Evolutionary conservation across 2,329 filamentous ascomycete genomes (phyloP).

Genomic region (Pseudofabraea citricarpa): DNA sequence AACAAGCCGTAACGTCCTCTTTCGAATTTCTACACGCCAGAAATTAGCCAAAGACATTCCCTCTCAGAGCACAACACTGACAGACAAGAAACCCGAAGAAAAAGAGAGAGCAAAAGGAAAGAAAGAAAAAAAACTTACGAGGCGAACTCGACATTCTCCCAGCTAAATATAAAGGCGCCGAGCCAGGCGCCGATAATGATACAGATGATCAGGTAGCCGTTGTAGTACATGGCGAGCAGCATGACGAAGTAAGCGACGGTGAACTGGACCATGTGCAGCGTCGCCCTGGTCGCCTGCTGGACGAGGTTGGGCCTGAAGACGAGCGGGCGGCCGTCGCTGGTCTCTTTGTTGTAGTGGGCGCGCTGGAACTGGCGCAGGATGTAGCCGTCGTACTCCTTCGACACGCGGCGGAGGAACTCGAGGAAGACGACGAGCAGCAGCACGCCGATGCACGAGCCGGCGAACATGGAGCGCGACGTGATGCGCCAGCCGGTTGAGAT

Average conservation of each 20-base stretch:
- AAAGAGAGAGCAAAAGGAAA: too few species aligned
- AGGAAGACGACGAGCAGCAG: conserved; percentile 68
- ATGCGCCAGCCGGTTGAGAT: conserved; percentile 66
- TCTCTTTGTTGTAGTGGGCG: conserved; percentile 19
- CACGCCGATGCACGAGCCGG: conserved; percentile 74
- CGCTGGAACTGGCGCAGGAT: conserved; percentile 49
- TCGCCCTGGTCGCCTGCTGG: conserved; percentile 63
- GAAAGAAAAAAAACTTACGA: too few species aligned
- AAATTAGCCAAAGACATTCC: too few species aligned
- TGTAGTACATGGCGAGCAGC: conserved; percentile 61
- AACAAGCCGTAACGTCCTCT: conserved; percentile 19
- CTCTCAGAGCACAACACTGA: too few species aligned
- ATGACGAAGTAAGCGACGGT: conserved; percentile 76
- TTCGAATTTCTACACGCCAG: conserved; percentile 10
- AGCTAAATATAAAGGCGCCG: conserved; percentile 69
- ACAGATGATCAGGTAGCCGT: conserved; percentile 73
- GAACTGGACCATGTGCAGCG: conserved; percentile 68
- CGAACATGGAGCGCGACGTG: conserved; percentile 66
- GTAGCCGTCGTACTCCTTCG: conserved; percentile 68
- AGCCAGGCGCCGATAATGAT: conserved; percentile 74
- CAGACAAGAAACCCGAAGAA: too few species aligned
- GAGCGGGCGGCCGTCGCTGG: neutral
- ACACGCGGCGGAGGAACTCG: conserved; percentile 65
- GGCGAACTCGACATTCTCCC: too few species aligned
- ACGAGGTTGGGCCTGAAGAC: conserved; percentile 51